Evolutionary conservation across 768 basidiomycete genomes (phyloP).

Genomic region (Rhizopogon vesiculosus): DNA sequence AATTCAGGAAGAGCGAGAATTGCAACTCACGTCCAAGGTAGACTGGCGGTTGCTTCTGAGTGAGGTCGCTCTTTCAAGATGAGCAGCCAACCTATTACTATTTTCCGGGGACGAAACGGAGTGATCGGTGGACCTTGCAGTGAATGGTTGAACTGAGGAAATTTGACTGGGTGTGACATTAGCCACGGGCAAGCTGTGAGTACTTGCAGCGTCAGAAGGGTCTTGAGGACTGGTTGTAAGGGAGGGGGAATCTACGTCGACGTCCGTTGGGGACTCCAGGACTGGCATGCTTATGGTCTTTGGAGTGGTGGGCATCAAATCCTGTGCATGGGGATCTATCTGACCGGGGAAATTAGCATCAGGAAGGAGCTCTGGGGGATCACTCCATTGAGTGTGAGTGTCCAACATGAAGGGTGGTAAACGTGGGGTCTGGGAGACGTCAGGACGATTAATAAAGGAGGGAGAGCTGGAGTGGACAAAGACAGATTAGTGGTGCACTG

Average conservation of each 20-base stretch:
- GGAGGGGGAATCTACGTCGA: conserved; percentile 26
- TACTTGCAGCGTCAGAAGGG: conserved; percentile 46
- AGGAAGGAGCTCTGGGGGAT: conserved; percentile 32
- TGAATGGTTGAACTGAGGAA: conserved; percentile 20
- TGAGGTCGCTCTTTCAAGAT: conserved; percentile 26
- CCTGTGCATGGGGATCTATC: conserved; percentile 17
- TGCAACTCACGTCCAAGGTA: conserved; percentile 47
- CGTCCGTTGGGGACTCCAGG: conserved; percentile 25
- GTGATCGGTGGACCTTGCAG: conserved; percentile 23
- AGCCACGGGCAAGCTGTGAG: conserved; percentile 55
- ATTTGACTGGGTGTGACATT: conserved; percentile 41
- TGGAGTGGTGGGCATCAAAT: conserved; percentile 17
- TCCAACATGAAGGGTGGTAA: conserved; percentile 18
- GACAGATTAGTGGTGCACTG: neutral
- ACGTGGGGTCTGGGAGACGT: neutral
- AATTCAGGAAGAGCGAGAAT: neutral
- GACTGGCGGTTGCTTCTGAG: conserved; percentile 45
- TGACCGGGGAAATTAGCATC: conserved; percentile 20
- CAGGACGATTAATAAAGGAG: neutral
- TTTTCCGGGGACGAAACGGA: conserved; percentile 11
- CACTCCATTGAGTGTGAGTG: conserved; percentile 30
- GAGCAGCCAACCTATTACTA: conserved; percentile 5
- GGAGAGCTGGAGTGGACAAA: conserved; percentile 1
- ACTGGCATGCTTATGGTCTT: conserved; percentile 25
- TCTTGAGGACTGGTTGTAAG: conserved; percentile 28